A percentile compares a stretch with the other conserved stretches of the same genome.
These are phyloP conservation scores for Solanum pinnatisectum DNA, from an alignment of 257 asterid species.

Conservation along the genomic window DNA sequence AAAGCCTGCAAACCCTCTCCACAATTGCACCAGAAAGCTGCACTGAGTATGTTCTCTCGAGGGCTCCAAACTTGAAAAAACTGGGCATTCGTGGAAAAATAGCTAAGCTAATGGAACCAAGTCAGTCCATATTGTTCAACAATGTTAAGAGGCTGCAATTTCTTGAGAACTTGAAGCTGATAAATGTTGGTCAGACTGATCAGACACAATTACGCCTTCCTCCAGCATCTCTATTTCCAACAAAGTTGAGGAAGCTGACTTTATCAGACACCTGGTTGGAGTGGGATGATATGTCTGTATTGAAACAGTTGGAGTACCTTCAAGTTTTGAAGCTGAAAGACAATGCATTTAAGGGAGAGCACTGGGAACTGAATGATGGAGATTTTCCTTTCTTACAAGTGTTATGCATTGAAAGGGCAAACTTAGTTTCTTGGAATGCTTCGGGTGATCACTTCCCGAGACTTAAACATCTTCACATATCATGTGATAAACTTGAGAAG, in stretches of 20 bases:
- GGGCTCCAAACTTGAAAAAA: slow-evolving; percentile 30
- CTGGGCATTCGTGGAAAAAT: slow-evolving; percentile 44
- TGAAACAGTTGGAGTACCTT: slow-evolving; percentile 6
- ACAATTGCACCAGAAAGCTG: slow-evolving; percentile 39
- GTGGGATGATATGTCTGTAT: slow-evolving; percentile 13
- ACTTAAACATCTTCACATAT: slow-evolving; percentile 12
- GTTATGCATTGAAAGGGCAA: slow-evolving; percentile 11
- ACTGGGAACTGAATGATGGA: slow-evolving; percentile 8
- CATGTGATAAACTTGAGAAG: slow-evolving; percentile 14
- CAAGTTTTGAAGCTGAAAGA: slow-evolving; percentile 20
- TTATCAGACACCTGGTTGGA: slow-evolving; percentile 5
- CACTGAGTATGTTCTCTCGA: slow-evolving; percentile 23
- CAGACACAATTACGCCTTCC: slow-evolving; percentile 1
- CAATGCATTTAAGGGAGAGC: slow-evolving; percentile 8
- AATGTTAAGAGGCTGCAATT: slow-evolving; percentile 15
- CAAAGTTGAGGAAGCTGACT: slow-evolving; percentile 2
- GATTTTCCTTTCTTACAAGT: slow-evolving; percentile 10
- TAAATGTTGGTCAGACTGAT: slow-evolving; percentile 13
- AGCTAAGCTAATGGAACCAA: slow-evolving; percentile 13
- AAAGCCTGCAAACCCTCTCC: slow-evolving; percentile 32
- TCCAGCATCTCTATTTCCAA: background rate
- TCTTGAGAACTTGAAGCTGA: slow-evolving; percentile 42
- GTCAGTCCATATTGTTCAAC: slow-evolving; percentile 3
- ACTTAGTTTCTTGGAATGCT: slow-evolving; percentile 16
- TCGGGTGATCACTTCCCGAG: slow-evolving; percentile 11